phyloP scores from a whole-genome alignment of 768 basidiomycete genomes.

The Suillus americanus region DNA sequence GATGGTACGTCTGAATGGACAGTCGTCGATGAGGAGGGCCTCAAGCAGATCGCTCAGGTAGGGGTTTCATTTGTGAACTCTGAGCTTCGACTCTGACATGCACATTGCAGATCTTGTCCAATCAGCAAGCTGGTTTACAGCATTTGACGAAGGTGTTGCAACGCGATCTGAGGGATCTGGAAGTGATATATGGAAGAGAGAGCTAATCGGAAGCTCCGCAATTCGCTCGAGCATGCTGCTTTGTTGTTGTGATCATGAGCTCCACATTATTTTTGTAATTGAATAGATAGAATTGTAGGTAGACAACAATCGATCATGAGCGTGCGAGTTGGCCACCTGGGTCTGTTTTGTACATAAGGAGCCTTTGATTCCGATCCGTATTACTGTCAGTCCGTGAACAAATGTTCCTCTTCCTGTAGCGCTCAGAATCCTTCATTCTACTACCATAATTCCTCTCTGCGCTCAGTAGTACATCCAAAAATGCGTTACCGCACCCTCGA shows the following conservation, averaged over 20 bases:
- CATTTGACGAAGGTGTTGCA: slow-evolving; percentile 78
- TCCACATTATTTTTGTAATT: slow-evolving; percentile 1
- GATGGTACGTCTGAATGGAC: slow-evolving; percentile 63
- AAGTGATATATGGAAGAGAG: slow-evolving; percentile 55
- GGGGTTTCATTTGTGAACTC: slow-evolving; percentile 17
- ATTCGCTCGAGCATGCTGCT: slow-evolving; percentile 27
- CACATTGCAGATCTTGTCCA: slow-evolving; percentile 57
- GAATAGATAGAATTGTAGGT: neutral
- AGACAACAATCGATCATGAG: slow-evolving; percentile 5
- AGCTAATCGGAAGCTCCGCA: slow-evolving; percentile 33
- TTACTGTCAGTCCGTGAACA: neutral
- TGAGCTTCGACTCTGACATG: slow-evolving; percentile 7
- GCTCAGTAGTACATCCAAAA: slow-evolving; percentile 7
- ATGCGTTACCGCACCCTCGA: slow-evolving; percentile 92
- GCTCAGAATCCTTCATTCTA: neutral
- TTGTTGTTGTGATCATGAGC: slow-evolving; percentile 10
- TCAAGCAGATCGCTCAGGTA: slow-evolving; percentile 75
- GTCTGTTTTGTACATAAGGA: slow-evolving; percentile 6
- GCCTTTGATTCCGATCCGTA: slow-evolving; percentile 8
- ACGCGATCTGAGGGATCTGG: slow-evolving; percentile 61
- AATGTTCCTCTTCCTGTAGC: slow-evolving; percentile 7
- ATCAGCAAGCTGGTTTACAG: slow-evolving; percentile 78
- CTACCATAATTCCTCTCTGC: neutral
- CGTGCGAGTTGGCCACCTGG: slow-evolving; percentile 3
- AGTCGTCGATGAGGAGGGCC: slow-evolving; percentile 84